phyloP scores from a whole-genome alignment of 1,284 basidiomycete genomes.

The Salmacisia buchloeana region DNA sequence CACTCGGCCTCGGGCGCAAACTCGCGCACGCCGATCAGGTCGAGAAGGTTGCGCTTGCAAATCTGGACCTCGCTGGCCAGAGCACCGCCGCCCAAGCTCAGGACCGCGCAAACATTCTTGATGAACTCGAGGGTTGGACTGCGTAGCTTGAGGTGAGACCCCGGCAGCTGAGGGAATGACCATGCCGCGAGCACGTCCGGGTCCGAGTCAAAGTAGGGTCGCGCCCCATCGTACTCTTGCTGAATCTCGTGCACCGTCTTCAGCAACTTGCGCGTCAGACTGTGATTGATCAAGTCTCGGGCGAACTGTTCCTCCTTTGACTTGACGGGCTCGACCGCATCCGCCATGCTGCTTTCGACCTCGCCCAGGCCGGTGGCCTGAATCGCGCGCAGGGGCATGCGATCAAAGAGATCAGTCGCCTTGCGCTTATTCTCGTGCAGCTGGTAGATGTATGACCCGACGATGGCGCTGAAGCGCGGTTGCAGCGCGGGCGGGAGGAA shows the following conservation, averaged over 20 bases:
- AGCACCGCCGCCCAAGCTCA: constrained; percentile 48
- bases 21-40: constrained; percentile 79
- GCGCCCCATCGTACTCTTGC: constrained; percentile 44
- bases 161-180: constrained; percentile 78
- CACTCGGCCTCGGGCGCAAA: constrained; percentile 57
- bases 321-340: constrained; percentile 65
- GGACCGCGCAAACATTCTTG: constrained; percentile 79
- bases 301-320: constrained; percentile 60
- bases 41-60: constrained; percentile 80
- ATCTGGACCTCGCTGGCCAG: constrained; percentile 73
- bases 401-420: constrained; percentile 52
- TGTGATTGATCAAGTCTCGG: constrained; percentile 70
- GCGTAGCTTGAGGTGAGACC: constrained; percentile 68
- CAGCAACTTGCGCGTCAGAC: constrained; percentile 75
- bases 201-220: constrained; percentile 58
- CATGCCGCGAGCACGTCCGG: constrained; percentile 55
- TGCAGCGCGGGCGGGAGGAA: constrained; percentile 85
- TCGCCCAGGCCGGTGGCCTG: constrained; percentile 44
- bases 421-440: constrained; percentile 72
- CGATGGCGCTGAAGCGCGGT: constrained; percentile 66
- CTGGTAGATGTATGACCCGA: constrained; percentile 81
- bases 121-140: constrained; percentile 80
- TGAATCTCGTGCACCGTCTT: constrained; percentile 63
- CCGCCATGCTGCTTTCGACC: constrained; percentile 27
- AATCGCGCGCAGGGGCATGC: constrained; percentile 71